Conservation (phyloP, 164 flowering plant species). For the Magnolia changhungtana region DNA sequence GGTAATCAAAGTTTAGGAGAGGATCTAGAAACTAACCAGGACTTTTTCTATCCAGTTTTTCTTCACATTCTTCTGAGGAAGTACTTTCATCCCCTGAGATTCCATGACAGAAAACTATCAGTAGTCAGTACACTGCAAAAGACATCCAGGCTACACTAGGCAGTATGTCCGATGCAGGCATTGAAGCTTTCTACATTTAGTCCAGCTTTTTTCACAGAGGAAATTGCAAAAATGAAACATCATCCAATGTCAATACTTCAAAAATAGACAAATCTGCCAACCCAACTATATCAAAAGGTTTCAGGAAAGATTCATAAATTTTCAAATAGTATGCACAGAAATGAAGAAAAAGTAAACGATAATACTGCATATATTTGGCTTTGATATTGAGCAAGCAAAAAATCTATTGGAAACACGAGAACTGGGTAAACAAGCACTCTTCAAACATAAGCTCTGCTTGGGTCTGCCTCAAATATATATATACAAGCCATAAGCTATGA, state of each 20-base stretch:
- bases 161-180: background rate
- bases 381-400: too few relatives aligned
- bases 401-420: too few relatives aligned
- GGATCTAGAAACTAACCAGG: conserved; percentile 31
- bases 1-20: background rate
- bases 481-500: too few relatives aligned
- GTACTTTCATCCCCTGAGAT: conserved; percentile 43
- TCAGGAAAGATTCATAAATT: background rate
- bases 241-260: background rate
- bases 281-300: background rate
- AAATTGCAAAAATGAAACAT: background rate
- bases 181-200: background rate
- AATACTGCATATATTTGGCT: background rate
- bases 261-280: background rate
- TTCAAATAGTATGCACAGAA: background rate
- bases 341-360: background rate
- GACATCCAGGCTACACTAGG: background rate
- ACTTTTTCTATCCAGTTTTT: conserved; percentile 19
- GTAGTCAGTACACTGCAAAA: background rate
- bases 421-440: too few relatives aligned
- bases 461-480: too few relatives aligned
- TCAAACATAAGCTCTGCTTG: too few relatives aligned
- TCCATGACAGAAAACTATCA: conserved; percentile 2
- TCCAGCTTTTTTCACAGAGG: background rate
- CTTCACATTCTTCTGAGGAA: conserved; percentile 34